phyloP scores from a whole-genome alignment of 139 green algal species.

The Gonium pectorale region DNA sequence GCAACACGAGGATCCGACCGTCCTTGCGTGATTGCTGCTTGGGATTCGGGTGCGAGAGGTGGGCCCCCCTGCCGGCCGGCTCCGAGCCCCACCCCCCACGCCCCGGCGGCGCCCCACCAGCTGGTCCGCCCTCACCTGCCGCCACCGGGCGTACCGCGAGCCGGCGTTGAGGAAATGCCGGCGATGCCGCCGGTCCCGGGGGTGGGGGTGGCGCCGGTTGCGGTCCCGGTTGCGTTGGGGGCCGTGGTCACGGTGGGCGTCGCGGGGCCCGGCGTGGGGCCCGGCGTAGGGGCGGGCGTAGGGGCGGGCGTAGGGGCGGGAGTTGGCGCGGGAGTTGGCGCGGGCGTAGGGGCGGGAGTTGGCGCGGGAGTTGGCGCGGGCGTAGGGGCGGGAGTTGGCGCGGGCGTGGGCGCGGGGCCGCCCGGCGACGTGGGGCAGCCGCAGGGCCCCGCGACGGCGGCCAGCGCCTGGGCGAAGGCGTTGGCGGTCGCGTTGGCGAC shows the following conservation, averaged over 20 bases:
- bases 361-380: neutral
- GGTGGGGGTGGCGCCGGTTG: neutral
- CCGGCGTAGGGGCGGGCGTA: neutral
- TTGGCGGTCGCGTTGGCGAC: conserved; percentile 51
- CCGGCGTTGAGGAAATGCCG: no score
- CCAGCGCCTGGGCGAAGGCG: conserved; percentile 46
- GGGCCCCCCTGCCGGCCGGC: no score
- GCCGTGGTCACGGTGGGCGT: no score
- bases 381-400: neutral
- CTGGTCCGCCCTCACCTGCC: no score
- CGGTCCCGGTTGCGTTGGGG: neutral
- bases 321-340: neutral
- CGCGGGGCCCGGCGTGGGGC: no score
- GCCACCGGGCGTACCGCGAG: no score
- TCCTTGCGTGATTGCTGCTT: no score
- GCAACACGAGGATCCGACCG: no score
- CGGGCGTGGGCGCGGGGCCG: neutral
- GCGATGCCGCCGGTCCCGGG: no score
- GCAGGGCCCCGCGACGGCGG: conserved; percentile 35
- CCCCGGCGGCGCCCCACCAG: no score
- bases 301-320: neutral
- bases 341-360: neutral
- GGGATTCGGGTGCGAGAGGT: no score
- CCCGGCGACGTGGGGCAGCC: neutral
- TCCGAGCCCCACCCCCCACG: no score